These are phyloP conservation scores for Phytophthora colocasiae DNA, from an alignment of 352 stramenopile genomes.

Conservation along the genomic window DNA sequence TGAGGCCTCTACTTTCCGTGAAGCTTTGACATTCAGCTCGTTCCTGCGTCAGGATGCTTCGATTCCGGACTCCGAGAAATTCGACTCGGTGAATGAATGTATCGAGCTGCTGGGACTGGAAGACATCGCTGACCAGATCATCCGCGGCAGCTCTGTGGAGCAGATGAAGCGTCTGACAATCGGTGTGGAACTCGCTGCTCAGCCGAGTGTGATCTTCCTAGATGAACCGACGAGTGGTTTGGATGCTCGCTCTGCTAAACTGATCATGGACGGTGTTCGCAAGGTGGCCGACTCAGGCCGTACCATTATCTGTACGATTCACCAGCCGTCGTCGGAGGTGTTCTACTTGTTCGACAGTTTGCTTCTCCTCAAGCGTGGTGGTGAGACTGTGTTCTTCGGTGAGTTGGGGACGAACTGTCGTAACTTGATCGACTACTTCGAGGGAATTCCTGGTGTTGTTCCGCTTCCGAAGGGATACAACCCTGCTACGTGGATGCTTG, in stretches of 20 bases:
- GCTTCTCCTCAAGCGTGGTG: constrained; percentile 65
- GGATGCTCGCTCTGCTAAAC: constrained; percentile 1
- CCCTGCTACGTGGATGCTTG: constrained; percentile 38
- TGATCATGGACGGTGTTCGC: constrained; percentile 29
- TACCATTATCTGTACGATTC: constrained; percentile 37
- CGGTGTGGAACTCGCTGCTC: constrained; percentile 4
- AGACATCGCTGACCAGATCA: constrained; percentile 42
- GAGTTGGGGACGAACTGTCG: constrained; percentile 39
- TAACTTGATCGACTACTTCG: constrained; percentile 49
- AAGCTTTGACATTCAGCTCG: constrained; percentile 17
- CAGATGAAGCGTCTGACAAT: constrained; percentile 8
- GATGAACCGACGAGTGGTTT: constrained; percentile 8
- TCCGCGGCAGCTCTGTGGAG: constrained; percentile 17
- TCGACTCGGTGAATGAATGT: constrained; percentile 6
- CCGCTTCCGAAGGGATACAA: constrained; percentile 51
- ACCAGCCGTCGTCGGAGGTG: constrained; percentile 84
- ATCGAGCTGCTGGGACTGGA: constrained; percentile 6
- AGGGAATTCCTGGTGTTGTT: constrained; percentile 41
- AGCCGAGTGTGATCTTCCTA: constrained; percentile 12
- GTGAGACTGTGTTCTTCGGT: constrained; percentile 44
- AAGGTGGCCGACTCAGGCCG: constrained; percentile 2
- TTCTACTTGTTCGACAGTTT: constrained; percentile 88
- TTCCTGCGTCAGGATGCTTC: constrained; percentile 6
- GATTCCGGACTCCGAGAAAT: constrained; percentile 7
- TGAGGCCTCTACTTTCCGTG: constrained; percentile 19